Conservation (phyloP, 2,329 filamentous ascomycete species). For the Microsporum ferrugineum region DNA sequence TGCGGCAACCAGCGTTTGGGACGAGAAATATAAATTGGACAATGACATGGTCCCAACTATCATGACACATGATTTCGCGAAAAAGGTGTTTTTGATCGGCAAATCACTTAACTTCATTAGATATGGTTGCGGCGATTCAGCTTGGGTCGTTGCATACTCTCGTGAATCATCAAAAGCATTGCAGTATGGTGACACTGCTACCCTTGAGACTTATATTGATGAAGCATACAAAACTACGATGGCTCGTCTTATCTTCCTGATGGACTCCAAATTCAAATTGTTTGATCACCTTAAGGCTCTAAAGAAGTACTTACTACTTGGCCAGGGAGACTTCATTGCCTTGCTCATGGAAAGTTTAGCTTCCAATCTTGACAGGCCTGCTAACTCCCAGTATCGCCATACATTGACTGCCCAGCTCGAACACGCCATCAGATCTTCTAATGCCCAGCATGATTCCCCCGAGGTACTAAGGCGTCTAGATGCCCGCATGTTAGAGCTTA, state of each 20-base stretch:
- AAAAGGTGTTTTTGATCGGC: conserved; percentile 92
- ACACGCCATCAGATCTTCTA: conserved; percentile 91
- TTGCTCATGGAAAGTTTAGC: conserved; percentile 93
- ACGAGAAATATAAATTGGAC: conserved; percentile 87
- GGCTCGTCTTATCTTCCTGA: conserved; percentile 82
- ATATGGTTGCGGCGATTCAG: conserved; percentile 83
- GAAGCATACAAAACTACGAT: conserved; percentile 97
- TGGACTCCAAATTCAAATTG: conserved; percentile 89
- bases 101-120: conserved; percentile 98
- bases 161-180: conserved; percentile 86
- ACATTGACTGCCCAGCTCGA: conserved; percentile 95
- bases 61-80: conserved; percentile 83
- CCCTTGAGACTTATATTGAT: conserved; percentile 83
- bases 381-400: conserved; percentile 93
- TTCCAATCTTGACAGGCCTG: conserved; percentile 82
- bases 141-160: conserved; percentile 92
- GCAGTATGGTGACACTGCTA: conserved; percentile 83
- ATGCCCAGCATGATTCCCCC: conserved; percentile 86
- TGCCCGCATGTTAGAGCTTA: conserved; percentile 94
- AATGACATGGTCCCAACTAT: conserved; percentile 84
- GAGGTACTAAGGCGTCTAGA: conserved; percentile 87
- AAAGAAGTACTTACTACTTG: conserved; percentile 88
- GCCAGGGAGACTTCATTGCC: conserved; percentile 94
- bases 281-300: conserved; percentile 85
- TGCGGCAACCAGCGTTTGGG: conserved; percentile 80